Evolutionary conservation across 495 filamentous ascomycete species (phyloP), one percentile per base, ranked within the genome.

Genomic region (Xylona heveae): DNA sequence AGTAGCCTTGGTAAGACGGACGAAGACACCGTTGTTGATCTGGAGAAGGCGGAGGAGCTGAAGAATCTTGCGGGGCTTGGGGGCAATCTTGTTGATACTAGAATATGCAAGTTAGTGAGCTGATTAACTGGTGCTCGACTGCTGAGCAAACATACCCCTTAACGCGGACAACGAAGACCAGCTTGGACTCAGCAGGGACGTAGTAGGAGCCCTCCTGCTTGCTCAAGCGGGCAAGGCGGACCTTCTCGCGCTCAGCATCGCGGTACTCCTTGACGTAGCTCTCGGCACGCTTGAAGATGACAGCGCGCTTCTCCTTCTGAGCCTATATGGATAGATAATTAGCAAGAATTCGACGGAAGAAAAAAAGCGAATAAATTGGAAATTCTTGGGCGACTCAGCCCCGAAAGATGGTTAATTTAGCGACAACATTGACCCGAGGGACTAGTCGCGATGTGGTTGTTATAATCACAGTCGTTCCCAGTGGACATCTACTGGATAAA

Each of bases 41-140:
- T 97, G 88, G 52, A 95, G 74, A 42, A 97, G 78, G 64, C 88
- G 85, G 53, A 97, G 83, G 27, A 97, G 78, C 62, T 95, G 88
- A 42, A 97, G 72, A 51, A 93, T 95, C 76, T 97, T 95, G 66
- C 90, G 82, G 59, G 90, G 90, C 76, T 97, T 95, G 50, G 88
- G 88, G 53, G 88, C 71, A 46, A 97, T 95, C 76, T 97, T 95
- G 77, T 95, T 95, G 82, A 97, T 97, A 91, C 88, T 75, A 35
- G 13, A 24, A 25, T 6, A 32, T 39, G 25, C 16, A 30, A 24
- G 38, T 41, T 26, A 45, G 34, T 38, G 16, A 42, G 33, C 21
- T 31, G 19, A 15, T 32, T n/a, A 15, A 25, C 8, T 15, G 12
- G 28, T 5, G 3, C 35, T 12, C 8, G 28, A 0, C 22, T 1